Percentiles rank a stretch among this genome's conserved stretches.
Conservation (phyloP, 73 alveolate species). For the Tetrahymena borealis region DNA sequence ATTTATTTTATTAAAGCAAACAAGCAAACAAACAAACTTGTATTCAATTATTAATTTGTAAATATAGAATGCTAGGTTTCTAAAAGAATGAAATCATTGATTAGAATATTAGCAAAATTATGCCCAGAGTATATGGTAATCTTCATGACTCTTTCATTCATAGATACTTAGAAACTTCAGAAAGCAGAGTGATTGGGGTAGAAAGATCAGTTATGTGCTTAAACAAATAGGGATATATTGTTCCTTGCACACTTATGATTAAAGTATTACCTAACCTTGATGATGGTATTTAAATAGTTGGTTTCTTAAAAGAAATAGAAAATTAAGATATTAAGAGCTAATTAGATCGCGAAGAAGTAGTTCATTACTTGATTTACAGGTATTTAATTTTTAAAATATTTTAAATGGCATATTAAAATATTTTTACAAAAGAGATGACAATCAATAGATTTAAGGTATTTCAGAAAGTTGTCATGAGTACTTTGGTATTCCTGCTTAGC, state of each 20-base stretch:
- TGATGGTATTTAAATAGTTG: slow-evolving; percentile 44
- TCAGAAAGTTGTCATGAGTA: slow-evolving; percentile 23
- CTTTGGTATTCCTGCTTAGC: slow-evolving; percentile 38
- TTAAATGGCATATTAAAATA: background rate
- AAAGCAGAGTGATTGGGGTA: slow-evolving; percentile 36
- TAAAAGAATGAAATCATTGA: slow-evolving; percentile 36
- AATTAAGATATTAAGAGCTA: background rate
- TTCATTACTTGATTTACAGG: background rate
- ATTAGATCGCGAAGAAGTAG: background rate
- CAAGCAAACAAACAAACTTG: no score
- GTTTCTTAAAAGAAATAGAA: slow-evolving; percentile 45
- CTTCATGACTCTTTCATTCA: slow-evolving; percentile 36
- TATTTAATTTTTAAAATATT: background rate
- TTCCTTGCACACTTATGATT: slow-evolving; percentile 42
- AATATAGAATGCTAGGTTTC: slow-evolving; percentile 34
- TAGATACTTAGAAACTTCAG: slow-evolving; percentile 41
- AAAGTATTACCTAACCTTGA: slow-evolving; percentile 44
- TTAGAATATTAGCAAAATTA: slow-evolving; percentile 31
- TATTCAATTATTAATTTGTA: no score
- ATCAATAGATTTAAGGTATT: slow-evolving; percentile 19
- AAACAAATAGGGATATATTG: slow-evolving; percentile 27
- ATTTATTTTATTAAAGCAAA: no score
- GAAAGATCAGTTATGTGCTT: slow-evolving; percentile 24
- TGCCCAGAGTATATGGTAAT: slow-evolving; percentile 46
- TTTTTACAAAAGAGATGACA: background rate